Base-by-base conservation (phyloP, 805 yeast species). In the Lipomyces oligophaga region DNA sequence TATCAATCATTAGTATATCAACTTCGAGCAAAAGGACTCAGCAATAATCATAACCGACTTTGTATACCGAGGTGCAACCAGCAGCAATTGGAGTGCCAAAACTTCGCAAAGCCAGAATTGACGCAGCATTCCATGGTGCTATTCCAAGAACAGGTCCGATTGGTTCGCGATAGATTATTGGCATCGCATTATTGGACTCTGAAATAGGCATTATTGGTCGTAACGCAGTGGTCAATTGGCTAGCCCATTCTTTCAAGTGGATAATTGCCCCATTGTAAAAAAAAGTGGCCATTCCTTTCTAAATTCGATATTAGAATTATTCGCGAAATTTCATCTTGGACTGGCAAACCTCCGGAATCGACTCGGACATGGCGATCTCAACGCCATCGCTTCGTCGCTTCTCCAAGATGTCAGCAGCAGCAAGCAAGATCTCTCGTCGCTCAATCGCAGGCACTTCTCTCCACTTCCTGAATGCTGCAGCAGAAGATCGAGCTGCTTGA, bases 81-180 rank as follows among this genome's bases (percentile, higher is more conserved):
- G 94, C 81, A 50, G 88, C 86, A 59, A 84, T 70, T 48, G 89
- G 89, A 33, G 90, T 88, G 51, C 85, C 89, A 52, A 85, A 71
- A 64, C 85, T 83, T 86, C 95, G 81, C 30, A 87, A 73, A 71
- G 83, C 81, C 81, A 85, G 82, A 68, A 85, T 73, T 59, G 83
- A 67, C 58, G 94, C 93, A 76, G 84, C 85, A 69, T 85, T 85
- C 90, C 93, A 85, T 57, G 95, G 90, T 56, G 83, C 83, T 59
- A 85, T 83, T 63, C 83, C 86, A 52, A 89, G 88, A 67, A 88
- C 83, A 43, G 85, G 89, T 67, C 94, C 95, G 61, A 84, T 68
- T 56, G 95, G 94, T 68, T 85, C 93, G 6, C 40, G 34, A 26
- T 44, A 34, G 2, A 52, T 33, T 4, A 52, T 19, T 11, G 55